A percentile compares a stretch with the other conserved stretches of the same genome.
Evolutionary conservation across 2,329 filamentous ascomycete species (phyloP).

Genomic region (Endothia cerciana): DNA sequence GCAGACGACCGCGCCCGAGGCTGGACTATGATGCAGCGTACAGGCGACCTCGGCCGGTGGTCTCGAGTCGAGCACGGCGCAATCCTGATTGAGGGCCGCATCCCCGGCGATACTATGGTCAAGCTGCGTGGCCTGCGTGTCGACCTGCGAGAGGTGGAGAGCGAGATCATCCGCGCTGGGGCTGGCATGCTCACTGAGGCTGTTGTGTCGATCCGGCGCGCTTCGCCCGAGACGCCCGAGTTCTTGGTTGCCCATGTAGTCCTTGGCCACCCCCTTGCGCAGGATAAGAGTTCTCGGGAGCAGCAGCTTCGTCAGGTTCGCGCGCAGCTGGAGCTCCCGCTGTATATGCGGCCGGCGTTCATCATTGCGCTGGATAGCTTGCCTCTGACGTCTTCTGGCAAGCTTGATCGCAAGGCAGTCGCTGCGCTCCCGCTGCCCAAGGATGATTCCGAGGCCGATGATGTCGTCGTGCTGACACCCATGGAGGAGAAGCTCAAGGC

Average conservation of each 20-base stretch:
- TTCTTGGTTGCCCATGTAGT: constrained; percentile 19
- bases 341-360: constrained; percentile 41
- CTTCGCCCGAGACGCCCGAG: neutral
- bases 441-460: neutral
- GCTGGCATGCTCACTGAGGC: neutral
- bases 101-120: constrained; percentile 47
- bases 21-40: constrained; percentile 42
- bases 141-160: constrained; percentile 42
- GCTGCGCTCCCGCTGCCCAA: constrained; percentile 33
- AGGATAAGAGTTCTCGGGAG: no score
- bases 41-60: constrained; percentile 45
- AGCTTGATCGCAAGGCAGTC: constrained; percentile 39
- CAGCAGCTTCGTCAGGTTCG: neutral
- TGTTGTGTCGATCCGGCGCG: constrained; percentile 8
- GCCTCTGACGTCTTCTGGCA: constrained; percentile 38
- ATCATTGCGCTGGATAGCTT: constrained; percentile 35
- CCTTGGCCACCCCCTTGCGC: neutral
- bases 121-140: constrained; percentile 42
- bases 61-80: constrained; percentile 36
- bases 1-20: constrained; percentile 16
- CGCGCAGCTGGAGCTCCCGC: constrained; percentile 26
- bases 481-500: neutral
- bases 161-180: neutral
- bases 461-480: neutral
- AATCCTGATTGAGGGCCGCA: constrained; percentile 43